phyloP scores from a whole-genome alignment of 2,329 filamentous ascomycete genomes.

The Scedosporium boydii region DNA sequence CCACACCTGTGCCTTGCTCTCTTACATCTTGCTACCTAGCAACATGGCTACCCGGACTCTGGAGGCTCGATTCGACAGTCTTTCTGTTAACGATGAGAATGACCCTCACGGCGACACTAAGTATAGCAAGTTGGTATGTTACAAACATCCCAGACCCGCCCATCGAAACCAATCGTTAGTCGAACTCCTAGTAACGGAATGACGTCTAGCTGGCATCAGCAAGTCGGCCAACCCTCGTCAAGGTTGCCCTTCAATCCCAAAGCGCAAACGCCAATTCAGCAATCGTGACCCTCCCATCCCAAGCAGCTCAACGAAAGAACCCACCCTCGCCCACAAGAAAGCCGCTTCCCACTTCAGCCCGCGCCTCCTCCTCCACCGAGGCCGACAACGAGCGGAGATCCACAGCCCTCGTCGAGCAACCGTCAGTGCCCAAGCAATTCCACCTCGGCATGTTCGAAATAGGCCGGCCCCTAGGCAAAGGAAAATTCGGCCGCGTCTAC shows the following conservation, averaged over 20 bases:
- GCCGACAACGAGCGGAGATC: constrained; percentile 39
- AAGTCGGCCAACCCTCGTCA: constrained; percentile 73
- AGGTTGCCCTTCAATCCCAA: constrained; percentile 72
- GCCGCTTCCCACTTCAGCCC: constrained; percentile 28
- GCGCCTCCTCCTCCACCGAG: constrained; percentile 35
- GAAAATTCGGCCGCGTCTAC: constrained; percentile 81
- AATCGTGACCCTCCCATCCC: constrained; percentile 51
- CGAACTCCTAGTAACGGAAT: neutral
- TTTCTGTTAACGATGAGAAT: constrained; percentile 86
- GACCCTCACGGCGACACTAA: constrained; percentile 31
- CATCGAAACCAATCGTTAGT: neutral
- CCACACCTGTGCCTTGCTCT: neutral
- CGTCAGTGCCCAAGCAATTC: constrained; percentile 53
- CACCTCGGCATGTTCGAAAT: constrained; percentile 95
- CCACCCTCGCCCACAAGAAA: constrained; percentile 44
- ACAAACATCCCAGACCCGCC: neutral
- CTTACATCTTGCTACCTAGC: constrained; percentile 6
- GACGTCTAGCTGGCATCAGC: constrained; percentile 16
- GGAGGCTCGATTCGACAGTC: constrained; percentile 80
- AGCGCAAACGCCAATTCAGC: constrained; percentile 52
- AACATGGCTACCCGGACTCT: constrained; percentile 66
- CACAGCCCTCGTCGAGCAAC: constrained; percentile 45
- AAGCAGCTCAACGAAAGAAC: constrained; percentile 27
- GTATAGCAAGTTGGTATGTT: constrained; percentile 4
- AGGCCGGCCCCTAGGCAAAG: constrained; percentile 74